Percentiles rank a stretch among this genome's conserved stretches.
phyloP scores from a whole-genome alignment of 331 rosid species.

The Spiraea crenata region DNA sequence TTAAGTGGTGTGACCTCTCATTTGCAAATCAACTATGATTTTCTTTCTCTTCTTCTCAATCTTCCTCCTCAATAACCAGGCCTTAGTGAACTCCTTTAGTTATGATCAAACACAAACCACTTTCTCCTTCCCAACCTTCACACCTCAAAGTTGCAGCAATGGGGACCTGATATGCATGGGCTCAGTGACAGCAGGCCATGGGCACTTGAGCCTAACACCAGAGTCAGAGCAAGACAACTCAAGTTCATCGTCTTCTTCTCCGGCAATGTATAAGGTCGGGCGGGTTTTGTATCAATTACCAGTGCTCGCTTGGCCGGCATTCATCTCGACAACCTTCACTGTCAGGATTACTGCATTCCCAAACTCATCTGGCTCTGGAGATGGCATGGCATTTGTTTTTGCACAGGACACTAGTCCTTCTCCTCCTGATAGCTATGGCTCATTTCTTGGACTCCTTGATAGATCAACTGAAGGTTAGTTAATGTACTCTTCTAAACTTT shows the following conservation, averaged over 20 bases:
- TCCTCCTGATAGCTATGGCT: constrained; percentile 44
- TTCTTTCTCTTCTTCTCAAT: constrained; percentile 16
- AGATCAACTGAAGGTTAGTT: constrained; percentile 45
- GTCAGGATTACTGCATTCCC: constrained; percentile 43
- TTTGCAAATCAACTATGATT: constrained; percentile 8
- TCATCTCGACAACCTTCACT: constrained; percentile 50
- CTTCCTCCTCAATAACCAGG: constrained; percentile 20
- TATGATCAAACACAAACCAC: constrained; percentile 14
- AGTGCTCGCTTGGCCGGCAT: constrained; percentile 49
- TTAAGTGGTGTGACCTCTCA: not conserved
- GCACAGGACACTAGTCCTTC: constrained; percentile 49
- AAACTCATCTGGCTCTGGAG: constrained; percentile 36
- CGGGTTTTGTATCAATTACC: constrained; percentile 44
- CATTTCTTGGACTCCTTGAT: constrained; percentile 52
- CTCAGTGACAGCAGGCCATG: constrained; percentile 37
- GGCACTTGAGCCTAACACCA: constrained; percentile 45
- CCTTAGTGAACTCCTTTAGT: constrained; percentile 19
- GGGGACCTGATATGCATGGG: constrained; percentile 54
- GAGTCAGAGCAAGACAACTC: constrained; percentile 33
- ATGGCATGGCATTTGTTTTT: constrained; percentile 53
- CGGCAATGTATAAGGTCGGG: constrained; percentile 33
- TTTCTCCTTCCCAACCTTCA: constrained; percentile 51
- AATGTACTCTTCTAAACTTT: not conserved
- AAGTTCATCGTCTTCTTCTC: constrained; percentile 10
- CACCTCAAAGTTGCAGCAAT: constrained; percentile 40